A percentile compares a stretch with the other conserved stretches of the same genome.
Evolutionary conservation across 495 filamentous ascomycete species (phyloP).

Genomic region (Podospora didyma): DNA sequence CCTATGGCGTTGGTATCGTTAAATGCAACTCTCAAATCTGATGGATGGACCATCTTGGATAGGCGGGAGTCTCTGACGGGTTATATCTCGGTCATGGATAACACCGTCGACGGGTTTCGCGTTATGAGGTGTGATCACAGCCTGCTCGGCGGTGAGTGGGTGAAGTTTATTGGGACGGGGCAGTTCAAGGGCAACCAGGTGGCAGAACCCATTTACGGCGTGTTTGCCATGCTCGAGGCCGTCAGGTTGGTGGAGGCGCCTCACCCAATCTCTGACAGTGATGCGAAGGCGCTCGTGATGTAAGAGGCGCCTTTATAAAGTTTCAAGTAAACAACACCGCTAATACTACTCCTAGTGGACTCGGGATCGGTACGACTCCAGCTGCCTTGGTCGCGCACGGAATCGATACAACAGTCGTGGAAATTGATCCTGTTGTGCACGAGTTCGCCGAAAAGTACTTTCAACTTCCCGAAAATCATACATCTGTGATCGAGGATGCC

Average conservation of each 20-base stretch:
- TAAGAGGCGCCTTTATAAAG: constrained; percentile 33
- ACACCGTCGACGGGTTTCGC: constrained; percentile 62
- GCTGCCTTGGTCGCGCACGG: constrained; percentile 82
- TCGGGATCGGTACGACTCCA: constrained; percentile 88
- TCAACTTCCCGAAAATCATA: constrained; percentile 71
- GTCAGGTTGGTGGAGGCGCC: constrained; percentile 70
- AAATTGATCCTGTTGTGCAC: constrained; percentile 88
- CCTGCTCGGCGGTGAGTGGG: constrained; percentile 92
- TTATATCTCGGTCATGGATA: constrained; percentile 87
- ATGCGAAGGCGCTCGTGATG: constrained; percentile 82
- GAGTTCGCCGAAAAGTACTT: constrained; percentile 81
- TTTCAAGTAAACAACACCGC: background rate
- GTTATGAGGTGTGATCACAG: constrained; percentile 93
- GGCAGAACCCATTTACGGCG: constrained; percentile 84
- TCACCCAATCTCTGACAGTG: constrained; percentile 49
- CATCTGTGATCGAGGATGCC: constrained; percentile 76
- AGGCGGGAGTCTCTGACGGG: constrained; percentile 82
- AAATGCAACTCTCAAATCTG: constrained; percentile 55
- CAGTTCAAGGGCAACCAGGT: constrained; percentile 44
- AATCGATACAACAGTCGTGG: constrained; percentile 87
- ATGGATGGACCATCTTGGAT: constrained; percentile 63
- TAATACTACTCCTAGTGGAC: constrained; percentile 52
- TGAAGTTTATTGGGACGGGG: constrained; percentile 38
- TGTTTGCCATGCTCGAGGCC: constrained; percentile 91
- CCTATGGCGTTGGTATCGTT: constrained; percentile 48